These are phyloP conservation scores for Penicillium sp. DNA, from an alignment of 2,329 filamentous ascomycete genomes.

Conservation along the genomic window DNA sequence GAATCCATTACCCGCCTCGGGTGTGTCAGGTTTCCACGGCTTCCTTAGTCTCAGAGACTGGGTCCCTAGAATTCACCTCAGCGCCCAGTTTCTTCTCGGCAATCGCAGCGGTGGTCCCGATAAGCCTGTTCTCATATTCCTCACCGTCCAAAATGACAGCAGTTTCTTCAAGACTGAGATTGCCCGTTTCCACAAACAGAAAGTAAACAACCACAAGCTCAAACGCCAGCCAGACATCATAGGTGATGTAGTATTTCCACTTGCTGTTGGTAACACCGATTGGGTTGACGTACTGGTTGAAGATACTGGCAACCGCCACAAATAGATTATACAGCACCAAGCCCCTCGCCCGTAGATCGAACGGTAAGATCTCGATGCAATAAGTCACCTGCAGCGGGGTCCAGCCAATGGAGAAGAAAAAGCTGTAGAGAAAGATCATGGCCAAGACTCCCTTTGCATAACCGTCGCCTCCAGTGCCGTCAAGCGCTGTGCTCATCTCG, in stretches of 20 bases:
- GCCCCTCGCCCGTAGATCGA: conserved; percentile 57
- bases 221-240: conserved; percentile 32
- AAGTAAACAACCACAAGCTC: conserved; percentile 33
- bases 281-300: conserved; percentile 50
- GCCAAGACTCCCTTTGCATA: conserved; percentile 50
- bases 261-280: conserved; percentile 17
- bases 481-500: conserved; percentile 5
- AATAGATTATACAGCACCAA: conserved; percentile 48
- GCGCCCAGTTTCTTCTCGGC: conserved; percentile 3
- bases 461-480: conserved; percentile 3
- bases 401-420: conserved; percentile 45
- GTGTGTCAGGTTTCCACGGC: neutral
- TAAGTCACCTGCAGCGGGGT: conserved; percentile 11
- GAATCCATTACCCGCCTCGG: neutral
- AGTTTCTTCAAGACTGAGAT: conserved; percentile 25
- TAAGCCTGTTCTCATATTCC: conserved; percentile 13
- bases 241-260: conserved; percentile 37
- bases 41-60: neutral
- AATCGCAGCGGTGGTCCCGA: neutral
- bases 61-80: neutral
- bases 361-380: conserved; percentile 53
- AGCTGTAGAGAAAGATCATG: conserved; percentile 49
- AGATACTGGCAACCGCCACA: conserved; percentile 45
- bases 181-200: conserved; percentile 12
- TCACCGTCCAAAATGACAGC: conserved; percentile 34